phyloP scores from a whole-genome alignment of 1,139 yeast genomes.

The Candida sojae region DNA sequence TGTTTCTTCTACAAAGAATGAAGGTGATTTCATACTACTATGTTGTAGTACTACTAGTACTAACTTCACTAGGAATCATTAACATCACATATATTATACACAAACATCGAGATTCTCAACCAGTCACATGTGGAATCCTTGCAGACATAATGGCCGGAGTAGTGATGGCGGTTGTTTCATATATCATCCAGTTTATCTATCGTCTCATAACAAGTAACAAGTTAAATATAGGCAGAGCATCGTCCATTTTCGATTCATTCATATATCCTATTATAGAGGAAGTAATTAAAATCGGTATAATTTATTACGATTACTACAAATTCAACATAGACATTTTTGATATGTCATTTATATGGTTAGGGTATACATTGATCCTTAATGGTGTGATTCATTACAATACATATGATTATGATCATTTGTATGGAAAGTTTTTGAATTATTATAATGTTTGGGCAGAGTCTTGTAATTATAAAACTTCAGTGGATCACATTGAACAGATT shows the following conservation, averaged over 20 bases:
- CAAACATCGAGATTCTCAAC: background rate
- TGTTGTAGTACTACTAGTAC: slow-evolving; percentile 1
- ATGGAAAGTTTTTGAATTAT: slow-evolving; percentile 10
- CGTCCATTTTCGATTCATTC: slow-evolving; percentile 9
- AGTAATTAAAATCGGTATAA: slow-evolving; percentile 5
- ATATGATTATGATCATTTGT: slow-evolving; percentile 6
- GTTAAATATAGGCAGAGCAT: background rate
- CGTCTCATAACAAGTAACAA: background rate
- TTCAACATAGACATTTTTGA: slow-evolving; percentile 6
- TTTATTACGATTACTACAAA: slow-evolving; percentile 7
- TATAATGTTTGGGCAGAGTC: slow-evolving; percentile 14
- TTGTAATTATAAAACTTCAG: slow-evolving; percentile 5
- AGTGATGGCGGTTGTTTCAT: slow-evolving; percentile 3
- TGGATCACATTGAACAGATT: slow-evolving; percentile 10
- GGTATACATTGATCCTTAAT: slow-evolving; percentile 8
- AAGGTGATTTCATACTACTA: slow-evolving; percentile 2
- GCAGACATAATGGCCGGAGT: slow-evolving; percentile 9
- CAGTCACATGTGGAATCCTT: background rate
- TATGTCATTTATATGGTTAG: slow-evolving; percentile 9
- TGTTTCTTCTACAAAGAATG: background rate
- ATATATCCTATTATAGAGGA: slow-evolving; percentile 13
- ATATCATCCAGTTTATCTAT: slow-evolving; percentile 2
- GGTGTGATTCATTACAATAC: slow-evolving; percentile 12
- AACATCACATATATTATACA: slow-evolving; percentile 1
- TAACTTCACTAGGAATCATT: background rate